A percentile compares a stretch with the other conserved stretches of the same genome.
phyloP scores from a whole-genome alignment of 257 asterid species.

The Scutellaria galericulata region DNA sequence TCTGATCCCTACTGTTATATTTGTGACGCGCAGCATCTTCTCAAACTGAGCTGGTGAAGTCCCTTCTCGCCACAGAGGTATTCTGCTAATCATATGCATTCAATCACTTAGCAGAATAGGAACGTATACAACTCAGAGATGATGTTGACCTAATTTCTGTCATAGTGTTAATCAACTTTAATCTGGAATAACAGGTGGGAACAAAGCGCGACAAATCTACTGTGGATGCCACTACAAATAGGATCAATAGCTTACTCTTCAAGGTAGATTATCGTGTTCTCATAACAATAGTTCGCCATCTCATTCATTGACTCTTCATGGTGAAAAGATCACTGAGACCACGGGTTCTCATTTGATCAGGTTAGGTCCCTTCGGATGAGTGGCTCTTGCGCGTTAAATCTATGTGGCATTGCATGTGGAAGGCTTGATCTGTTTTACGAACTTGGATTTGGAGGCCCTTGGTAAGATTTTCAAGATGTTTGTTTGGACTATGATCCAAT shows the following conservation, averaged over 20 bases:
- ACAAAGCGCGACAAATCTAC: conserved; percentile 73
- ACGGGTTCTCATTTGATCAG: conserved; percentile 44
- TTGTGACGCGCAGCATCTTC: conserved; percentile 65
- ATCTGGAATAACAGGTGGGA: conserved; percentile 60
- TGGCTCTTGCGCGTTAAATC: conserved; percentile 90
- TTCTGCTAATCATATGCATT: conserved; percentile 18
- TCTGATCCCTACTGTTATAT: conserved; percentile 10
- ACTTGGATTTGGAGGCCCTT: conserved; percentile 84
- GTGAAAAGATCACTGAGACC: conserved; percentile 3
- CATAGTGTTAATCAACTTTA: conserved; percentile 24
- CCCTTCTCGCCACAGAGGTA: conserved; percentile 92
- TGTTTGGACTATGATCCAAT: conserved; percentile 8
- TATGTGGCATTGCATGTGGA: conserved; percentile 87
- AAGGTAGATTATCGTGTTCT: conserved; percentile 47
- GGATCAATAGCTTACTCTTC: conserved; percentile 74
- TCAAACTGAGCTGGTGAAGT: conserved; percentile 79
- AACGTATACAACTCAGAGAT: too few relatives aligned
- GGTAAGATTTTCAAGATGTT: conserved; percentile 43
- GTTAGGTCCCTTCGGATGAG: conserved; percentile 87
- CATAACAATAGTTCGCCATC: too few relatives aligned
- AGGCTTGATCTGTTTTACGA: conserved; percentile 85
- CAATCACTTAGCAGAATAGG: neutral
- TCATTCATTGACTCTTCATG: neutral
- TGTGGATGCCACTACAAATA: conserved; percentile 68
- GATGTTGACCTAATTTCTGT: neutral